Percentiles rank a stretch among this genome's conserved stretches.
These are phyloP conservation scores for Podochytrium sp. DNA, from an alignment of 192 early-diverging fungal species.

Conservation along the genomic window DNA sequence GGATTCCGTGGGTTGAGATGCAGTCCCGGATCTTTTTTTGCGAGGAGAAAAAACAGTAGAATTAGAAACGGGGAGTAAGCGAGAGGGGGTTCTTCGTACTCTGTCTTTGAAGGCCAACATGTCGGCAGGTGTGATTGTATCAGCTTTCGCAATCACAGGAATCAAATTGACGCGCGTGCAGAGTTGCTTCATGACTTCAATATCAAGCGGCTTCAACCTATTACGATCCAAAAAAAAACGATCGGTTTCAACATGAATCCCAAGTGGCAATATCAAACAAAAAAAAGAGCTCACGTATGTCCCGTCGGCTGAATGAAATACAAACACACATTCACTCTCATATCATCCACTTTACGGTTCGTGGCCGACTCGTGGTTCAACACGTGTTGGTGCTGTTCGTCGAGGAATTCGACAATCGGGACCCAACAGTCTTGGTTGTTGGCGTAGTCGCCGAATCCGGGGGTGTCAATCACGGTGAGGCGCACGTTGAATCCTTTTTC, in stretches of 20 bases:
- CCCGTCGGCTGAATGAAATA: slow-evolving; percentile 99
- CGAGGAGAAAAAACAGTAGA: neutral
- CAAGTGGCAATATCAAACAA: neutral
- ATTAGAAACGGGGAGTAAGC: neutral
- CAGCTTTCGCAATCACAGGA: slow-evolving; percentile 97
- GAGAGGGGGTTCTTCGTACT: slow-evolving; percentile 49
- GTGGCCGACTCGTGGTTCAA: slow-evolving; percentile 91
- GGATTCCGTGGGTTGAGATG: slow-evolving; percentile 89
- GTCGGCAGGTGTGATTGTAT: slow-evolving; percentile 92
- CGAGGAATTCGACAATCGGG: slow-evolving; percentile 96
- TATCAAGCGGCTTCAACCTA: slow-evolving; percentile 87
- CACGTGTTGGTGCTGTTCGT: slow-evolving; percentile 96
- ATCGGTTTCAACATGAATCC: slow-evolving; percentile 23
- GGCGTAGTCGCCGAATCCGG: slow-evolving; percentile 78
- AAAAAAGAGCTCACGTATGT: slow-evolving; percentile 69
- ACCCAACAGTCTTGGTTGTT: slow-evolving; percentile 93
- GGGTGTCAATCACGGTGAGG: slow-evolving; percentile 91
- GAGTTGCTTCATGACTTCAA: slow-evolving; percentile 97
- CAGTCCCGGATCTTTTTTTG: slow-evolving; percentile 79
- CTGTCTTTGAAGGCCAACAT: slow-evolving; percentile 94
- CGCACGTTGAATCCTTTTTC: slow-evolving; percentile 98
- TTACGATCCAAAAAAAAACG: neutral
- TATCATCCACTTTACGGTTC: slow-evolving; percentile 84
- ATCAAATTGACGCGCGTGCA: slow-evolving; percentile 96
- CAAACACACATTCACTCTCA: slow-evolving; percentile 96